Conservation (phyloP, 2,329 filamentous ascomycete species). For the Fusarium abutilonis region DNA sequence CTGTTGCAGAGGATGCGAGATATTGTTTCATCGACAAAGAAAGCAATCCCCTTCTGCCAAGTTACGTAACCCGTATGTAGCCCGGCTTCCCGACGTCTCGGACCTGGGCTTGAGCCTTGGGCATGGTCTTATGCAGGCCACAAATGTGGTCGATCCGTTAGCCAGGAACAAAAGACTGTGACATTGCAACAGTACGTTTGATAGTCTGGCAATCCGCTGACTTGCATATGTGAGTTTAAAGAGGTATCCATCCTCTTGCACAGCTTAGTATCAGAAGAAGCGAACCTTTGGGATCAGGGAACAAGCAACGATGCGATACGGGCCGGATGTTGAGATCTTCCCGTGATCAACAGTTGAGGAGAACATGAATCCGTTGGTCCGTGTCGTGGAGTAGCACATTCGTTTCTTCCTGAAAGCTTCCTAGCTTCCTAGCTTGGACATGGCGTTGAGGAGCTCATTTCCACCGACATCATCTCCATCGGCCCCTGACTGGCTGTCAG, state of each 20-base stretch:
- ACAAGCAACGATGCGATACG: background rate
- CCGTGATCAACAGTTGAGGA: constrained; percentile 11
- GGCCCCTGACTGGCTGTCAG: constrained; percentile 14
- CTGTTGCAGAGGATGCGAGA: constrained; percentile 15
- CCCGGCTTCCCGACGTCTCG: constrained; percentile 27
- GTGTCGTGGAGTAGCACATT: constrained; percentile 35
- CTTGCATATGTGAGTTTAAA: background rate
- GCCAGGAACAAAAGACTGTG: constrained; percentile 25
- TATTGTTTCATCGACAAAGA: constrained; percentile 30
- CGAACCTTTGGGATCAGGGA: background rate
- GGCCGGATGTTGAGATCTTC: constrained; percentile 24
- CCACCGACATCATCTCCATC: constrained; percentile 41
- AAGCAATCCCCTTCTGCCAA: constrained; percentile 15
- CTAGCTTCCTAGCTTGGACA: constrained; percentile 20
- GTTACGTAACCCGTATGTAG: background rate
- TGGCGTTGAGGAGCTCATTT: constrained; percentile 39
- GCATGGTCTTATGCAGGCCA: constrained; percentile 34
- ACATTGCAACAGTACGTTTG: constrained; percentile 11
- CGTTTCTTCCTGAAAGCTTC: constrained; percentile 34
- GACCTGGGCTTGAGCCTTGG: constrained; percentile 20
- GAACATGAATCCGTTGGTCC: background rate
- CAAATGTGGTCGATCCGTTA: constrained; percentile 21
- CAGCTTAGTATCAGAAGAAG: background rate
- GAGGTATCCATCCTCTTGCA: background rate
- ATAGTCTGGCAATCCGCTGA: constrained; percentile 14